Percentiles rank a stretch among this genome's conserved stretches.
These are phyloP conservation scores for Entamoeba invadens DNA, from an alignment of 208 protist genomes.

Conservation along the genomic window DNA sequence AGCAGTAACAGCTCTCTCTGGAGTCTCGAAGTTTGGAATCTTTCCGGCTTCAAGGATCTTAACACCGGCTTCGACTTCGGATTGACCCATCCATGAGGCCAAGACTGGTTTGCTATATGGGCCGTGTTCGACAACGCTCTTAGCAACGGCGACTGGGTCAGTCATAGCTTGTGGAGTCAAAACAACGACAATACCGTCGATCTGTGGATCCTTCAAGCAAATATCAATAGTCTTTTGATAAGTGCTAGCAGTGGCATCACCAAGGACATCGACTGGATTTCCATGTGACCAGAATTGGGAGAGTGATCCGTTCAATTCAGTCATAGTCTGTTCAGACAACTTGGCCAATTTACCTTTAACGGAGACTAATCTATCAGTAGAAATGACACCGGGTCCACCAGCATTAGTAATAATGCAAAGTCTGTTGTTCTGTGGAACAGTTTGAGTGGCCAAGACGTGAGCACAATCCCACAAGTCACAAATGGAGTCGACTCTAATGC, in stretches of 20 bases:
- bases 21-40: conserved; percentile 26
- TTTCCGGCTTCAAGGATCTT: conserved; percentile 8
- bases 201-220: conserved; percentile 6
- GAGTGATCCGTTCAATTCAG: conserved; percentile 14
- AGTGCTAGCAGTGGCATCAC: conserved; percentile 19
- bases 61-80: background rate
- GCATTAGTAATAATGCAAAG: conserved; percentile 35
- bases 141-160: conserved; percentile 22
- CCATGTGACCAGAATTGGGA: conserved; percentile 21
- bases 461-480: conserved; percentile 28
- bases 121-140: conserved; percentile 8
- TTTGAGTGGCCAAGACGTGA: conserved; percentile 8
- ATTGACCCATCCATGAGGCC: conserved; percentile 32
- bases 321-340: background rate
- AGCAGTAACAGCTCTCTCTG: conserved; percentile 23
- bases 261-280: conserved; percentile 37
- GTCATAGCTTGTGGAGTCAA: conserved; percentile 34
- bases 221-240: conserved; percentile 21
- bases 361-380: conserved; percentile 27
- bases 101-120: conserved; percentile 17
- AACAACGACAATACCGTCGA: conserved; percentile 21
- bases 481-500: conserved; percentile 23
- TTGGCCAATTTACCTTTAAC: conserved; percentile 8
- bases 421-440: background rate
- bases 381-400: conserved; percentile 36